Evolutionary conservation across 495 filamentous ascomycete species (phyloP), one percentile per base, ranked within the genome.

Genomic region (Apiosordaria backusii): DNA sequence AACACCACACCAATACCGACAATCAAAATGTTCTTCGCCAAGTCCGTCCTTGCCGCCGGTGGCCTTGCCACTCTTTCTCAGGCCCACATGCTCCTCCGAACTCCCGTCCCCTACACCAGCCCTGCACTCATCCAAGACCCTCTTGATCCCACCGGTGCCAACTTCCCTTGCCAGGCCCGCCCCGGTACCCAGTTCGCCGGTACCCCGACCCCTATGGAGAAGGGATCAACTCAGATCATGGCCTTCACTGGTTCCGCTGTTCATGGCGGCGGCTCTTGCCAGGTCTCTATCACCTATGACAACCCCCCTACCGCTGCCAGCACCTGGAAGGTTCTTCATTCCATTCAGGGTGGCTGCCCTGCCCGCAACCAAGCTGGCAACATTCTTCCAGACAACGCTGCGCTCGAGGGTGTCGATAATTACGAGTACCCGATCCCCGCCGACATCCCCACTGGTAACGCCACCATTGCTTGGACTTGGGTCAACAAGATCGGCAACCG

Each of bases 191-290:
- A 81, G 66, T 74, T 71, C 5, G 72, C 70, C 2, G 73, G 78
- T 13, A 77, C 78, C 1, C 63, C 75, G n/a, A 62, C 71, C 4
- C 85, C 83, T 0, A 84, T 87, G 79, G 68, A 75, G 0, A 74
- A 87, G 18, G 89, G 88, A 4, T 80, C 82, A 2, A 72, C 72
- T 0, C 85, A 89, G 69, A 63, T 69, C 0, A 75, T 92, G 4
- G 70, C 71, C 18, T 88, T 90, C 75, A 78, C 76, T 0, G 87
- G 87, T 0, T 74, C 75, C 9, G 93, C 93, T 0, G 86, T 87
- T 7, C 93, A 97, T 74, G 89, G 88, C 53, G 93, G 93, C 52
- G 93, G 93, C 4, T 93, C 90, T 4, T 97, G 93, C 77, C 93
- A 97, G 72, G 76, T 97, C 57, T 85, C 87, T 4, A 82, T 97